These are phyloP conservation scores for Ramalina intermedia DNA, from an alignment of 495 filamentous ascomycete genomes.

Conservation along the genomic window DNA sequence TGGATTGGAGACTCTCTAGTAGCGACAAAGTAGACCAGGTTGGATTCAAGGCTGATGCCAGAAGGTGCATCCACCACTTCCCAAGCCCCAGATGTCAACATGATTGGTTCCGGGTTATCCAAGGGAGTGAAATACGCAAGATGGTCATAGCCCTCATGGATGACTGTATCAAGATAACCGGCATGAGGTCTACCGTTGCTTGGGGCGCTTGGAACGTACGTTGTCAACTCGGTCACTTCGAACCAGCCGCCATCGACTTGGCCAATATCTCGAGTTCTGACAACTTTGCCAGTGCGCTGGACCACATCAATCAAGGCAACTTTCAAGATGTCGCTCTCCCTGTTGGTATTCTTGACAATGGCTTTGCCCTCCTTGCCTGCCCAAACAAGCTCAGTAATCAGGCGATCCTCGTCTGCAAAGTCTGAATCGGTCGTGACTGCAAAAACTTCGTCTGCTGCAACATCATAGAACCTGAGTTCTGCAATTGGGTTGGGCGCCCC, in stretches of 20 bases:
- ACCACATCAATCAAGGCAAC: conserved; percentile 75
- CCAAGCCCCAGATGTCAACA: conserved; percentile 83
- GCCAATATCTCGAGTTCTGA: conserved; percentile 62
- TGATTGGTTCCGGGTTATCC: conserved; percentile 61
- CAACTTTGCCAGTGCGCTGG: conserved; percentile 58
- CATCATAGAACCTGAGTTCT: conserved; percentile 75
- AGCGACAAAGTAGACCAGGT: conserved; percentile 78
- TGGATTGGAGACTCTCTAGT: conserved; percentile 80
- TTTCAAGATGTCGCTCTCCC: conserved; percentile 80
- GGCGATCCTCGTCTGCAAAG: conserved; percentile 64
- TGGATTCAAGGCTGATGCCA: conserved; percentile 69
- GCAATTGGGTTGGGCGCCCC: conserved; percentile 88
- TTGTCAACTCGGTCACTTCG: conserved; percentile 77
- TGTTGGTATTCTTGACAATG: conserved; percentile 79
- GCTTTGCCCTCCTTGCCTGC: conserved; percentile 57
- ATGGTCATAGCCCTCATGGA: conserved; percentile 78
- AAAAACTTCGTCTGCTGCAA: conserved; percentile 66
- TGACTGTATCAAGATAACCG: conserved; percentile 86
- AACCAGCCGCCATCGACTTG: conserved; percentile 92
- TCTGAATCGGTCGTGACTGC: conserved; percentile 60
- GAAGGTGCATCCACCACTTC: conserved; percentile 85
- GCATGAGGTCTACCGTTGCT: conserved; percentile 60
- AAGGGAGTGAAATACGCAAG: conserved; percentile 89
- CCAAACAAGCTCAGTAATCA: conserved; percentile 93
- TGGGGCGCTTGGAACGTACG: conserved; percentile 74